Percentiles rank a stretch among this genome's conserved stretches.
Conservation (phyloP, 148 eudicot species). For the Hydrangea macrophylla region DNA sequence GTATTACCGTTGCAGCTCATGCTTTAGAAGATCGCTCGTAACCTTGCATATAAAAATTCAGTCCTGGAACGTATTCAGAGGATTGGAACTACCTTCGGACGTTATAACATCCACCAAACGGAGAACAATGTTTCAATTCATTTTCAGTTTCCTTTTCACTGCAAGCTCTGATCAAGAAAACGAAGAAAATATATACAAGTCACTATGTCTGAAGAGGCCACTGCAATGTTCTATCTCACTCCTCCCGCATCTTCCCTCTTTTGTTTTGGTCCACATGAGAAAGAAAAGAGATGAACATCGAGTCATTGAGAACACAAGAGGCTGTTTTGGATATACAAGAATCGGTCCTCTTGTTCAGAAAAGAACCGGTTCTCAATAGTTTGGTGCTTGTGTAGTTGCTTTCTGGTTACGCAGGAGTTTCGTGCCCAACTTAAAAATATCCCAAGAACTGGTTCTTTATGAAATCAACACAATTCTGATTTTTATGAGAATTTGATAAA, state of each 20-base stretch:
- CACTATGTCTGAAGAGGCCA: neutral
- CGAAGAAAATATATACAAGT: neutral
- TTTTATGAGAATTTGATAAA: neutral
- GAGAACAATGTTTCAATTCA: constrained; percentile 2
- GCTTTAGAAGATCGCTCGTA: neutral
- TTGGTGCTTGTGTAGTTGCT: no score
- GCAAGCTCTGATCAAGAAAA: neutral
- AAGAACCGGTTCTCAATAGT: no score
- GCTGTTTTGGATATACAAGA: neutral
- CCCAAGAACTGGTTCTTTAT: no score
- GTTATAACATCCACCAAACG: neutral
- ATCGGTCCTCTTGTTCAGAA: no score
- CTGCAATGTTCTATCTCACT: neutral
- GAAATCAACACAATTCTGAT: neutral
- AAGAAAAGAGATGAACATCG: no score
- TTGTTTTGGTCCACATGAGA: neutral
- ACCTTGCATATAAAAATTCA: neutral
- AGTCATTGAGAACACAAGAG: no score
- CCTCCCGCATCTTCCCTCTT: neutral
- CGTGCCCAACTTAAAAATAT: no score
- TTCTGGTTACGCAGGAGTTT: no score
- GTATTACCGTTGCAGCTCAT: neutral
- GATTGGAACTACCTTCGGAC: neutral
- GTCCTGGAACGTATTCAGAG: neutral
- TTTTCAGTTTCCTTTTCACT: neutral